Percentiles rank a stretch among this genome's conserved stretches.
These are phyloP conservation scores for Neoscytalidium dimidiatum DNA, from an alignment of 2,329 filamentous ascomycete genomes.

Conservation along the genomic window DNA sequence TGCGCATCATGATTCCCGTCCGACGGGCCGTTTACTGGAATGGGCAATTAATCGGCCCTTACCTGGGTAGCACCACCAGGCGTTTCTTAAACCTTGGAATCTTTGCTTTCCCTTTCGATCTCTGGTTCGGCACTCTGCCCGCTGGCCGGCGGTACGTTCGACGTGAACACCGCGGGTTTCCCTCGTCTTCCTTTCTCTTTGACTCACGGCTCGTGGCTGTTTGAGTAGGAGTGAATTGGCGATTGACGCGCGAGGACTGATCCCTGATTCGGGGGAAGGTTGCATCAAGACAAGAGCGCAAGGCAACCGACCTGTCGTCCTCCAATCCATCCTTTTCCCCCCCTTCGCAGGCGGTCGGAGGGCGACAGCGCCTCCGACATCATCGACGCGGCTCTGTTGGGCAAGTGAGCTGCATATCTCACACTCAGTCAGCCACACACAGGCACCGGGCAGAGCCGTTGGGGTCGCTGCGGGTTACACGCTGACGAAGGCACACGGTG, in stretches of 20 bases:
- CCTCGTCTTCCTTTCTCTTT: neutral
- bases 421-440: neutral
- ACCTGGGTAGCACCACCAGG: neutral
- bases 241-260: neutral
- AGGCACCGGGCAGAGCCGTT: neutral
- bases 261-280: constrained; percentile 1
- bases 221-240: too few relatives aligned
- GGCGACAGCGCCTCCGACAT: constrained; percentile 1
- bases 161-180: too few relatives aligned
- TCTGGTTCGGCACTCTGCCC: neutral
- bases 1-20: neutral
- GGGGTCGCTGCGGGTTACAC: neutral
- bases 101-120: neutral
- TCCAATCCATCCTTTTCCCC: neutral
- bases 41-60: constrained; percentile 15
- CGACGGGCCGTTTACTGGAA: constrained; percentile 15
- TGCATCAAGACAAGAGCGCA: neutral
- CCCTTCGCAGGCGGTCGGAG: neutral
- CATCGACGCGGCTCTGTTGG: neutral
- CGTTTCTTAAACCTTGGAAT: neutral
- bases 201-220: neutral
- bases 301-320: neutral
- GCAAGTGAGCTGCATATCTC: neutral
- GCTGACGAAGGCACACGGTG: too few relatives aligned
- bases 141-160: too few relatives aligned